Conservation (phyloP, 495 filamentous ascomycete species). For the Annulohypoxylon maeteangense region DNA sequence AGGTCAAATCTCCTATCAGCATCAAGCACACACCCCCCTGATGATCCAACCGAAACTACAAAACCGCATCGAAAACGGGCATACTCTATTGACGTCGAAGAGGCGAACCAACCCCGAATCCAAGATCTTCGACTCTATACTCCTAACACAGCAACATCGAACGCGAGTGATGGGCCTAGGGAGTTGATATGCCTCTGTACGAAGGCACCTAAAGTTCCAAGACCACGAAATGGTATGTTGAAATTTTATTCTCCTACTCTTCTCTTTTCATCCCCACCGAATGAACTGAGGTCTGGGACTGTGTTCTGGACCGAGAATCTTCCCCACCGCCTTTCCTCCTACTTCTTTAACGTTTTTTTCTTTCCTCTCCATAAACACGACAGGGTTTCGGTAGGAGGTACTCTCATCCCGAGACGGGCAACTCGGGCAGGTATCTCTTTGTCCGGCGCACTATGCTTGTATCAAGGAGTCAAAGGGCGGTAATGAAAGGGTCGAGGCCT, state of each 20-base stretch:
- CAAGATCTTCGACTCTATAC: constrained; percentile 54
- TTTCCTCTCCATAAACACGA: constrained; percentile 14
- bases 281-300: constrained; percentile 22
- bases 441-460: constrained; percentile 31
- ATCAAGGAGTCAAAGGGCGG: constrained; percentile 34
- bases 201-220: constrained; percentile 90
- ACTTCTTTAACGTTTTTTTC: constrained; percentile 38
- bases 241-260: constrained; percentile 29
- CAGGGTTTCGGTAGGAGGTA: constrained; percentile 25
- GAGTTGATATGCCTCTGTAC: constrained; percentile 88
- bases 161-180: constrained; percentile 45
- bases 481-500: constrained; percentile 46
- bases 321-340: constrained; percentile 19
- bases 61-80: constrained; percentile 51
- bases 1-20: constrained; percentile 8
- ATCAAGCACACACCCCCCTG: constrained; percentile 6
- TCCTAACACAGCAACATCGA: constrained; percentile 45
- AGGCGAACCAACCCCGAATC: constrained; percentile 56
- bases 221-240: constrained; percentile 92
- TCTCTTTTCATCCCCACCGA: constrained; percentile 37
- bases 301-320: constrained; percentile 1
- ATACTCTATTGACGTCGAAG: constrained; percentile 60
- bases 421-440: constrained; percentile 37
- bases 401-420: constrained; percentile 33
- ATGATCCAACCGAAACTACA: constrained; percentile 21